Evolutionary conservation across 352 stramenopile genomes (phyloP).

Genomic region (Phytophthora pini): DNA sequence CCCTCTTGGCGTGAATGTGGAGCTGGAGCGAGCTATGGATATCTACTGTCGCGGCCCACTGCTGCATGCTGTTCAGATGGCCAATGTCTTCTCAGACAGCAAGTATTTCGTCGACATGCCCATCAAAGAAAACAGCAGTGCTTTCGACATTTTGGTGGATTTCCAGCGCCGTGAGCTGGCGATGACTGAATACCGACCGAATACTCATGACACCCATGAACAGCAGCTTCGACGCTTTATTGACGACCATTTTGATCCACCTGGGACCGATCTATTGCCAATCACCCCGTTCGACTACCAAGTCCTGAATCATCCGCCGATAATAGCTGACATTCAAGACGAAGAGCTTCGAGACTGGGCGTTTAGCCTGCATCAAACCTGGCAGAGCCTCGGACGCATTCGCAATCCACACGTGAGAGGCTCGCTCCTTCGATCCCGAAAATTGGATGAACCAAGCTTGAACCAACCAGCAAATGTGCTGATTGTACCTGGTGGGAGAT

Average conservation of each 20-base stretch:
- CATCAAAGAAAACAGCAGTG: conserved; percentile 80
- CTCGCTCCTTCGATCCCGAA: conserved; percentile 57
- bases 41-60: conserved; percentile 78
- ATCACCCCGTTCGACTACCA: conserved; percentile 80
- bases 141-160: conserved; percentile 74
- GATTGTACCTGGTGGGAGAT: conserved; percentile 90
- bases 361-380: conserved; percentile 74
- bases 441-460: conserved; percentile 41
- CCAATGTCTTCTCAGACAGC: conserved; percentile 85
- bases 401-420: conserved; percentile 55
- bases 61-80: conserved; percentile 76
- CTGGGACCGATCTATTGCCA: conserved; percentile 75
- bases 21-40: conserved; percentile 69
- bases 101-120: conserved; percentile 96
- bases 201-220: conserved; percentile 35
- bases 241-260: conserved; percentile 82
- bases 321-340: conserved; percentile 64
- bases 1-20: conserved; percentile 41
- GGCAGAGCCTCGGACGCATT: conserved; percentile 72
- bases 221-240: conserved; percentile 69
- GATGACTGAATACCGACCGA: conserved; percentile 58
- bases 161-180: conserved; percentile 64
- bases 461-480: conserved; percentile 64
- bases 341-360: conserved; percentile 68
- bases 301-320: conserved; percentile 51